Conservation (phyloP, 345 rosid genomes). For the Eucalyptus tenuipes region DNA sequence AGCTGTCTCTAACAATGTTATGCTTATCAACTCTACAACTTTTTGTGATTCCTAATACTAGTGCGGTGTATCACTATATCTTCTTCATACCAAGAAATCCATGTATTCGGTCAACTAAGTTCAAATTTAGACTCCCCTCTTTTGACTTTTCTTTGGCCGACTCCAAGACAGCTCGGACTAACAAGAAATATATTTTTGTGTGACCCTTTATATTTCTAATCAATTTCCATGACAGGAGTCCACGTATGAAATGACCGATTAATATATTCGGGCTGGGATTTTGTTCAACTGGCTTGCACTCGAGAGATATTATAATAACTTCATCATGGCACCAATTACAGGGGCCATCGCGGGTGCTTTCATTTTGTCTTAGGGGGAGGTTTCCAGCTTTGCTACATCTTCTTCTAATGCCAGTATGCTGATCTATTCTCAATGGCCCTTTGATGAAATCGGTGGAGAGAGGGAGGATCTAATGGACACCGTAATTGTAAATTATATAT, state of each 20-base stretch:
- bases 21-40: too few species aligned
- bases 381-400: conserved; percentile 7
- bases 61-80: background rate
- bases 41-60: background rate
- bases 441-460: background rate
- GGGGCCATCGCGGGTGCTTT: conserved; percentile 58
- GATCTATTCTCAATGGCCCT: background rate
- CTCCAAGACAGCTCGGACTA: background rate
- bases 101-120: background rate
- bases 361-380: conserved; percentile 19
- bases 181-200: background rate
- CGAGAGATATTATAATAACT: background rate
- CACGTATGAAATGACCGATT: background rate
- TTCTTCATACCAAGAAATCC: background rate
- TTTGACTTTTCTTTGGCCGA: background rate
- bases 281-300: background rate
- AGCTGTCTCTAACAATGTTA: background rate
- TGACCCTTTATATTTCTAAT: background rate
- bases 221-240: background rate
- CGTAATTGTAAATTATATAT: background rate
- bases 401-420: conserved; percentile 14
- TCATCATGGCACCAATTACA: conserved; percentile 38
- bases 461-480: background rate
- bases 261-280: too few species aligned
- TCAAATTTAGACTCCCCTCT: background rate